Evolutionary conservation across 768 basidiomycete species (phyloP).

Genomic region (Erythrobasidium yunnanense): DNA sequence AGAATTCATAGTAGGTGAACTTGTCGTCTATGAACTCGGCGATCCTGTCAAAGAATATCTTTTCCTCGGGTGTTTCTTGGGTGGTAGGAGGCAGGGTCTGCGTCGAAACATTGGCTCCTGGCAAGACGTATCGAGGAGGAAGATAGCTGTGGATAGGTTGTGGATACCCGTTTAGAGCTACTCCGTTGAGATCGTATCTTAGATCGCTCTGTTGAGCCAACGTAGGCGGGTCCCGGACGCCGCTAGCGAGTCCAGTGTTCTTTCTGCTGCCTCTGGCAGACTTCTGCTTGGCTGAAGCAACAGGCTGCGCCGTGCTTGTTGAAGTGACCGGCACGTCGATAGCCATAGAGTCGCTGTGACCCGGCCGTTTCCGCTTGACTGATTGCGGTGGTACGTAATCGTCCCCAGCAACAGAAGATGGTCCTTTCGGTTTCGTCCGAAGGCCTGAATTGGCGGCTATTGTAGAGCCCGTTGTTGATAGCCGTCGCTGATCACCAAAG

Average conservation of each 20-base stretch:
- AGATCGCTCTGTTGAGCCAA: conserved; percentile 10
- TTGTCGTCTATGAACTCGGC: conserved; percentile 48
- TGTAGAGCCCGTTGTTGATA: neutral
- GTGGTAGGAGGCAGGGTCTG: conserved; percentile 30
- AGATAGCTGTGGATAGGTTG: conserved; percentile 24
- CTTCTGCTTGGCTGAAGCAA: neutral
- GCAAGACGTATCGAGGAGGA: conserved; percentile 16
- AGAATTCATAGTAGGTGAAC: conserved; percentile 60
- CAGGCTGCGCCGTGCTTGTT: neutral
- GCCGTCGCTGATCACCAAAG: too few species aligned
- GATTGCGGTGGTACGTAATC: neutral
- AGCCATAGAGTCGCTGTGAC: neutral
- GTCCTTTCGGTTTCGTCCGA: neutral
- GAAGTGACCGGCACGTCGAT: neutral
- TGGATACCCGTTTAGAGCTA: conserved; percentile 4
- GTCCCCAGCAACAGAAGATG: neutral
- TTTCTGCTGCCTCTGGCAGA: neutral
- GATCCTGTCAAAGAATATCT: conserved; percentile 87
- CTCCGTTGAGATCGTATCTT: neutral
- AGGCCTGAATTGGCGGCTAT: neutral
- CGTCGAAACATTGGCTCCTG: neutral
- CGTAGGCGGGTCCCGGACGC: conserved; percentile 11
- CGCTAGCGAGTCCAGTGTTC: conserved; percentile 3
- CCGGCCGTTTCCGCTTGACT: neutral
- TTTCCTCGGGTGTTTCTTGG: conserved; percentile 51